A percentile compares a stretch with the other conserved stretches of the same genome.
Conservation (phyloP, 257 asterid species). For the Solanum pennellii region DNA sequence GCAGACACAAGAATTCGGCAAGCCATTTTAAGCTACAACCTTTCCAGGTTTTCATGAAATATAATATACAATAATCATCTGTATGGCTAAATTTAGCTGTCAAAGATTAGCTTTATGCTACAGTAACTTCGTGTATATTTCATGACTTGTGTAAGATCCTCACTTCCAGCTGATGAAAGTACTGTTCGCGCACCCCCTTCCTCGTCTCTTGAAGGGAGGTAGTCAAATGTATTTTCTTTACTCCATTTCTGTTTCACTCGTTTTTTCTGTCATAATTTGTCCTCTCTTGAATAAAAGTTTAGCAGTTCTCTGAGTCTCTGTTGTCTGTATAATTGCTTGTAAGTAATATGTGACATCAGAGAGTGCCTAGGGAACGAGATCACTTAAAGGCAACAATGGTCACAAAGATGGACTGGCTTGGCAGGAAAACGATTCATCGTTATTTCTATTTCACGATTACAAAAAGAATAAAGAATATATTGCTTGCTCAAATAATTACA, state of each 20-base stretch:
- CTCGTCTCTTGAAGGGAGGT: neutral
- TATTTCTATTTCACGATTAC: neutral
- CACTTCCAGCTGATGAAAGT: neutral
- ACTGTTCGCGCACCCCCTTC: neutral
- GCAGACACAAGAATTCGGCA: conserved; percentile 41
- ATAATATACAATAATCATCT: neutral
- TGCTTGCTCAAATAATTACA: neutral
- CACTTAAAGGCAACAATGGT: neutral
- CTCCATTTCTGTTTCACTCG: neutral
- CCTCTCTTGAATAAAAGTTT: neutral
- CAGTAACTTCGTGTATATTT: neutral
- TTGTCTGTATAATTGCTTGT: neutral
- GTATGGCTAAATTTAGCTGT: neutral
- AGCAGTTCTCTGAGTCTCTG: neutral
- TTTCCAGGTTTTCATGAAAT: neutral
- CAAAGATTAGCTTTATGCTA: neutral
- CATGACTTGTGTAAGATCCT: neutral
- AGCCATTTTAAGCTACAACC: conserved; percentile 27
- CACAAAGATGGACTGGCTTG: neutral
- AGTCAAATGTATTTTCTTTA: neutral
- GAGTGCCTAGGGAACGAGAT: neutral
- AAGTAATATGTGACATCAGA: neutral
- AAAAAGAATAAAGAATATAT: neutral
- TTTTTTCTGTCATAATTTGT: neutral
- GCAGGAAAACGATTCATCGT: neutral